phyloP scores from a whole-genome alignment of 805 yeast genomes.

The Suhomyces kilbournensis region DNA sequence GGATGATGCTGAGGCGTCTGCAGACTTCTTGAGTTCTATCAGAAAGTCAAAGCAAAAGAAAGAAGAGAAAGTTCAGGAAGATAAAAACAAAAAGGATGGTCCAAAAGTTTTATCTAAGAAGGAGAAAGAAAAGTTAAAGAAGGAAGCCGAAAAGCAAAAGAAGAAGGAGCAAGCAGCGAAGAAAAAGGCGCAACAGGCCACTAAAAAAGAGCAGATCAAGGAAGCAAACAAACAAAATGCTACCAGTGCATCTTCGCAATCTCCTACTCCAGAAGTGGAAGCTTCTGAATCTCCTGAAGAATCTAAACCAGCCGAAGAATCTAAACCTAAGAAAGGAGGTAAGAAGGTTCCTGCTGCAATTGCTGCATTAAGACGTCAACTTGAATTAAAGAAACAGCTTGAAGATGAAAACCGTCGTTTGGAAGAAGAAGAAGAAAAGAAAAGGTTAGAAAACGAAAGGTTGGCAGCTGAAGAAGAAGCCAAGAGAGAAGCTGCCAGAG shows the following conservation, averaged over 20 bases:
- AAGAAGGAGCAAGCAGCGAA: constrained; percentile 88
- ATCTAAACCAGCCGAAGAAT: constrained; percentile 23
- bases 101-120: constrained; percentile 85
- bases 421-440: constrained; percentile 64
- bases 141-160: constrained; percentile 83
- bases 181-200: constrained; percentile 71
- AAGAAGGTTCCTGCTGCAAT: constrained; percentile 88
- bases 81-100: constrained; percentile 51
- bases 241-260: constrained; percentile 22
- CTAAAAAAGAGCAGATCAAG: constrained; percentile 56
- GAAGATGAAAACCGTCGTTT: constrained; percentile 78
- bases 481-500: constrained; percentile 55
- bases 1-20: constrained; percentile 29
- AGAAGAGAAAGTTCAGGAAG: constrained; percentile 62
- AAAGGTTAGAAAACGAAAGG: constrained; percentile 50
- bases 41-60: constrained; percentile 77
- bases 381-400: constrained; percentile 80
- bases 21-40: constrained; percentile 75
- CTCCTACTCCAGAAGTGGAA: constrained; percentile 35
- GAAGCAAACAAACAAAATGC: constrained; percentile 46
- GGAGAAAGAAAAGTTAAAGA: constrained; percentile 93
- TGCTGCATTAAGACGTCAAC: constrained; percentile 86
- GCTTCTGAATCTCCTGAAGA: constrained; percentile 29
- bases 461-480: constrained; percentile 60
- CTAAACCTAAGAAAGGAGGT: constrained; percentile 48